Conservation (phyloP, 352 stramenopile species). For the Phytophthora quininea region DNA sequence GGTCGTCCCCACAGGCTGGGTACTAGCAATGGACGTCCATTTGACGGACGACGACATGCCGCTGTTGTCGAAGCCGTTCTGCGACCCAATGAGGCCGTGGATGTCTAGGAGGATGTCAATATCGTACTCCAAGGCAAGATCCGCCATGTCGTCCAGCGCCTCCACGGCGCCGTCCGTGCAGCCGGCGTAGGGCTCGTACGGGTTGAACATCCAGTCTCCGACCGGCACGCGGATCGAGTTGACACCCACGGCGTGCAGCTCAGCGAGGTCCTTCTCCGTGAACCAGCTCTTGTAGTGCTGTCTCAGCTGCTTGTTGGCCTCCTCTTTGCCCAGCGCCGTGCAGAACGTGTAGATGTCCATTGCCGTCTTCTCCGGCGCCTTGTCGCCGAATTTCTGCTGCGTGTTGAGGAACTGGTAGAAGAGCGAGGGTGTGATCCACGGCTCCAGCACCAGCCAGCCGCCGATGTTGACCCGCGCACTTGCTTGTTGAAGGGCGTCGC, state of each 20-base stretch:
- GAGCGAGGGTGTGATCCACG: slow-evolving; percentile 95
- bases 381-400: slow-evolving; percentile 71
- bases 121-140: slow-evolving; percentile 87
- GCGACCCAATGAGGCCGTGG: slow-evolving; percentile 91
- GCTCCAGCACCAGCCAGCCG: slow-evolving; percentile 97
- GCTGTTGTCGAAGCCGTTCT: slow-evolving; percentile 98
- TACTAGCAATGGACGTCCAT: slow-evolving; percentile 89
- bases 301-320: slow-evolving; percentile 93
- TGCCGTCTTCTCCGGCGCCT: slow-evolving; percentile 84
- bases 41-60: slow-evolving; percentile 88
- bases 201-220: slow-evolving; percentile 96
- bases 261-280: slow-evolving; percentile 91
- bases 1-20: slow-evolving; percentile 81
- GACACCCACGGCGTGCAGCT: slow-evolving; percentile 79
- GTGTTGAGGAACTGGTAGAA: slow-evolving; percentile 96
- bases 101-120: slow-evolving; percentile 93
- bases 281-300: slow-evolving; percentile 96
- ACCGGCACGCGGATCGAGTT: slow-evolving; percentile 92
- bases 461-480: slow-evolving; percentile 94
- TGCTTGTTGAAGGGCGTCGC: slow-evolving; percentile 44
- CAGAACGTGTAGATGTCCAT: slow-evolving; percentile 95
- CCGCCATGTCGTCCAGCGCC: slow-evolving; percentile 88
- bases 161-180: slow-evolving; percentile 93
- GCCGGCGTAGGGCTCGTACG: slow-evolving; percentile 93
- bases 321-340: slow-evolving; percentile 78